These are phyloP conservation scores for Fomitopsis pulvina DNA, from an alignment of 768 basidiomycete genomes.

Conservation along the genomic window DNA sequence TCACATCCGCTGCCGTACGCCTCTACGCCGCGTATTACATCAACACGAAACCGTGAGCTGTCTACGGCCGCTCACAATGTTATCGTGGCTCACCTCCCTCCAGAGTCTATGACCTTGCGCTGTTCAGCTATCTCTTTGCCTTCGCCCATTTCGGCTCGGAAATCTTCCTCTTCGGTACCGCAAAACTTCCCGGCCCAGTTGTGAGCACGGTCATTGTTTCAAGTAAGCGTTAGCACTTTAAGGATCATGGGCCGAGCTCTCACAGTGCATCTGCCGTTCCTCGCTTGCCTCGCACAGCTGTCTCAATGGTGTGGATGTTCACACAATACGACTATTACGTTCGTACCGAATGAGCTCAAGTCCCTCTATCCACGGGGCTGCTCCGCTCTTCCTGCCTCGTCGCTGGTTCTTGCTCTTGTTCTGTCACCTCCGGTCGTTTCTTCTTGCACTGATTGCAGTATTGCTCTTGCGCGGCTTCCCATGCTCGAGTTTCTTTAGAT, in stretches of 20 bases:
- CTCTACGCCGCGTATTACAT: constrained; percentile 89
- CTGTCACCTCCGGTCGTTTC: no score
- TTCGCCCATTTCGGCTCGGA: constrained; percentile 88
- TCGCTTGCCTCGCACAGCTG: constrained; percentile 33
- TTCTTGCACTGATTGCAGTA: no score
- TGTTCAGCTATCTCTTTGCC: constrained; percentile 85
- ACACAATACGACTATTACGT: constrained; percentile 79
- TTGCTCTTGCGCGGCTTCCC: no score
- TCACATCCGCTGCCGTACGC: constrained; percentile 78
- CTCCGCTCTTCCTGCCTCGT: neutral
- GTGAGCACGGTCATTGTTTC: constrained; percentile 79
- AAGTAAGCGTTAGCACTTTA: constrained; percentile 46
- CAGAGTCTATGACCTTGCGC: constrained; percentile 86
- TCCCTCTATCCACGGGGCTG: no score
- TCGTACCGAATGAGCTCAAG: no score
- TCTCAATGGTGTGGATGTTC: constrained; percentile 81
- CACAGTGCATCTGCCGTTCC: constrained; percentile 1
- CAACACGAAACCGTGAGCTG: constrained; percentile 65
- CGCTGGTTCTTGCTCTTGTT: no score
- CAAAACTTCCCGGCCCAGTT: constrained; percentile 51
- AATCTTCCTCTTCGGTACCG: constrained; percentile 73
- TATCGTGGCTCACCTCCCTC: neutral
- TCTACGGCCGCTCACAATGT: neutral
- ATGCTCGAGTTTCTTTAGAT: no score
- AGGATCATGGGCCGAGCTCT: neutral